Conservation (phyloP, 2,329 filamentous ascomycete species). For the Elsinoe australis region DNA sequence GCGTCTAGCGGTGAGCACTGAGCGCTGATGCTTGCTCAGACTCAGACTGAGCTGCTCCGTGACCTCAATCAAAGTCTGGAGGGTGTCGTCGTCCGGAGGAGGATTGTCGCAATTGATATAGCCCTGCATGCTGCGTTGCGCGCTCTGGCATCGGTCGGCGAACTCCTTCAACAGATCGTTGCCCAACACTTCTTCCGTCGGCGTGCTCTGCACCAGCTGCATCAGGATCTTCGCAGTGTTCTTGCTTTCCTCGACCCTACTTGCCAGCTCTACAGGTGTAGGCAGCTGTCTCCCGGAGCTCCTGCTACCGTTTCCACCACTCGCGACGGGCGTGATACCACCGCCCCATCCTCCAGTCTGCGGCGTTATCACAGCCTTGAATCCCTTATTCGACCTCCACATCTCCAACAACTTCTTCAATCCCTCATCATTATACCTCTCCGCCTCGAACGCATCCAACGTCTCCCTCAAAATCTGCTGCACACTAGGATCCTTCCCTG, state of each 20-base stretch:
- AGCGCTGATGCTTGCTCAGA: conserved; percentile 75
- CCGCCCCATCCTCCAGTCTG: conserved; percentile 16
- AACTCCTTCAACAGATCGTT: conserved; percentile 95
- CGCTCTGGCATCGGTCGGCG: conserved; percentile 72
- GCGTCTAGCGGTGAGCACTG: conserved; percentile 55
- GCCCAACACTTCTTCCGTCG: conserved; percentile 62
- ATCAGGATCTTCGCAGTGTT: conserved; percentile 88
- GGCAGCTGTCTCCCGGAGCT: conserved; percentile 41
- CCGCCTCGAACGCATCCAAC: conserved; percentile 65
- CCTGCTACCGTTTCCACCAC: conserved; percentile 9
- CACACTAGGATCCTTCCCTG: conserved; percentile 65
- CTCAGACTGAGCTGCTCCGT: conserved; percentile 84
- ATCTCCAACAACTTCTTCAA: conserved; percentile 65
- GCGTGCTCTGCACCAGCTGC: conserved; percentile 82
- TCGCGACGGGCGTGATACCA: conserved; percentile 14
- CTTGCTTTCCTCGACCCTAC: conserved; percentile 78
- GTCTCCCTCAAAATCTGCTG: conserved; percentile 83
- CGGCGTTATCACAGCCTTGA: conserved; percentile 17
- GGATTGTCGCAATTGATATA: conserved; percentile 79
- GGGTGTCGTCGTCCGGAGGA: conserved; percentile 81
- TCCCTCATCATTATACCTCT: conserved; percentile 66
- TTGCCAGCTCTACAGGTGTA: conserved; percentile 65
- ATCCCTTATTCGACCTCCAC: conserved; percentile 80
- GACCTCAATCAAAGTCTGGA: conserved; percentile 87
- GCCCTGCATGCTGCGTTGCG: conserved; percentile 70